These are phyloP conservation scores for Boletales sp. DNA, from an alignment of 768 basidiomycete genomes.

Conservation along the genomic window DNA sequence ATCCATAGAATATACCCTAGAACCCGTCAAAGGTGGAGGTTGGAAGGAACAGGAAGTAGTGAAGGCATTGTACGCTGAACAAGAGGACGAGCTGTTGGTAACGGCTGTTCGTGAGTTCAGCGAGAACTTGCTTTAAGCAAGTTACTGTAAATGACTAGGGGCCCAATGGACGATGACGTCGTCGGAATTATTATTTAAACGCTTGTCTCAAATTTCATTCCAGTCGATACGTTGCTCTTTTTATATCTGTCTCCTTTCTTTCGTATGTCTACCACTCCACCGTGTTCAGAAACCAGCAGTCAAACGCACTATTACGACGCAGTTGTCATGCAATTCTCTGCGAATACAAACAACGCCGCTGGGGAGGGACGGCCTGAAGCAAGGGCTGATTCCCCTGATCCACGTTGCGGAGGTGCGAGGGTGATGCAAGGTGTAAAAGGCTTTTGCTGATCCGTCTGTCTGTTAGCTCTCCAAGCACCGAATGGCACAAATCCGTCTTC, in stretches of 20 bases:
- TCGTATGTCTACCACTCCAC: conserved; percentile 14
- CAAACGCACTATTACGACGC: conserved; percentile 46
- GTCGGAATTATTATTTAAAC: conserved; percentile 24
- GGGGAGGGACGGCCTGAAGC: neutral
- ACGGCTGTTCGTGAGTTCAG: conserved; percentile 23
- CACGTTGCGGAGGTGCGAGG: conserved; percentile 3
- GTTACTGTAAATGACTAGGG: conserved; percentile 8
- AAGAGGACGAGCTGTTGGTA: conserved; percentile 28
- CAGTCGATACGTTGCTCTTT: neutral
- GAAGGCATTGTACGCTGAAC: conserved; percentile 33
- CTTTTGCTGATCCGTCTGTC: neutral
- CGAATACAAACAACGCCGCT: neutral
- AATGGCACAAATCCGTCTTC: too few relatives aligned
- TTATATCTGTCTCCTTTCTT: neutral
- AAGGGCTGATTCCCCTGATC: neutral
- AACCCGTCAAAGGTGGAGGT: conserved; percentile 44
- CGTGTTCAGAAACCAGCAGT: conserved; percentile 29
- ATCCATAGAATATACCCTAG: conserved; percentile 80
- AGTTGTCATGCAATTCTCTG: conserved; percentile 28
- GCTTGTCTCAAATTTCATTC: neutral
- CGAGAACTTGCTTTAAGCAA: conserved; percentile 18
- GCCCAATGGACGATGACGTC: conserved; percentile 18
- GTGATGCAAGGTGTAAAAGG: neutral
- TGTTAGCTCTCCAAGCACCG: too few relatives aligned
- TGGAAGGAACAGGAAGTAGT: conserved; percentile 36